Conservation (phyloP, 495 filamentous ascomycete species). For the Penicillium angulare region DNA sequence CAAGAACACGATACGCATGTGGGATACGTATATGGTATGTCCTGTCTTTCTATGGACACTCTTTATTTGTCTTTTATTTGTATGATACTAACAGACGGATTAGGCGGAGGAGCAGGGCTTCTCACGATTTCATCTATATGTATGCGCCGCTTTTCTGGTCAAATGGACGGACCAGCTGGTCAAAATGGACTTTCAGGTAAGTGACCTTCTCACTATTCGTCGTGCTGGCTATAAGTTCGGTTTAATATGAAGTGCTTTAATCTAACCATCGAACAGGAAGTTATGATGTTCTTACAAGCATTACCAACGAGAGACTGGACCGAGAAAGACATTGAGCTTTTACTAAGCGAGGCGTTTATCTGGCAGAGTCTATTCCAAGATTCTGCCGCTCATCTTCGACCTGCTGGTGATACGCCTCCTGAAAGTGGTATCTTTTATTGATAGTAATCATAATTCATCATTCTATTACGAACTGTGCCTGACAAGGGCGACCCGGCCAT, state of each 20-base stretch:
- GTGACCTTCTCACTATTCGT: too few relatives aligned
- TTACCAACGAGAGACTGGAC: slow-evolving; percentile 94
- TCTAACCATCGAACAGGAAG: slow-evolving; percentile 57
- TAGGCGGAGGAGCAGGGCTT: slow-evolving; percentile 98
- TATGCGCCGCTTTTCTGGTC: slow-evolving; percentile 97
- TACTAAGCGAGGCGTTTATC: slow-evolving; percentile 93
- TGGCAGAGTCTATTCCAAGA: slow-evolving; percentile 93
- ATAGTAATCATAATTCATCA: slow-evolving; percentile 40
- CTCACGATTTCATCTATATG: slow-evolving; percentile 96
- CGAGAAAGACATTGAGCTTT: slow-evolving; percentile 94
- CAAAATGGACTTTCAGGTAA: slow-evolving; percentile 90
- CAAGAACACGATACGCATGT: slow-evolving; percentile 95
- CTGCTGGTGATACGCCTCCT: slow-evolving; percentile 40
- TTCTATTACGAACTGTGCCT: slow-evolving; percentile 12
- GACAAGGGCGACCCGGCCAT: slow-evolving; percentile 3
- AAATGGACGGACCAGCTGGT: slow-evolving; percentile 95
- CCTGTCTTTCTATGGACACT: too few relatives aligned
- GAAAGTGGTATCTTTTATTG: slow-evolving; percentile 44
- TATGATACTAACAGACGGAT: slow-evolving; percentile 17
- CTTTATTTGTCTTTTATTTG: too few relatives aligned
- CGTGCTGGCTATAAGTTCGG: too few relatives aligned
- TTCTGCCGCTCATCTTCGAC: slow-evolving; percentile 76
- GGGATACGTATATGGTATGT: slow-evolving; percentile 95
- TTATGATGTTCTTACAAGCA: slow-evolving; percentile 99
- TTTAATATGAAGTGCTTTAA: background rate